Evolutionary conservation across 1,139 yeast genomes (phyloP), one percentile per base, ranked within the genome.

Genomic region (Taphrina confusa): DNA sequence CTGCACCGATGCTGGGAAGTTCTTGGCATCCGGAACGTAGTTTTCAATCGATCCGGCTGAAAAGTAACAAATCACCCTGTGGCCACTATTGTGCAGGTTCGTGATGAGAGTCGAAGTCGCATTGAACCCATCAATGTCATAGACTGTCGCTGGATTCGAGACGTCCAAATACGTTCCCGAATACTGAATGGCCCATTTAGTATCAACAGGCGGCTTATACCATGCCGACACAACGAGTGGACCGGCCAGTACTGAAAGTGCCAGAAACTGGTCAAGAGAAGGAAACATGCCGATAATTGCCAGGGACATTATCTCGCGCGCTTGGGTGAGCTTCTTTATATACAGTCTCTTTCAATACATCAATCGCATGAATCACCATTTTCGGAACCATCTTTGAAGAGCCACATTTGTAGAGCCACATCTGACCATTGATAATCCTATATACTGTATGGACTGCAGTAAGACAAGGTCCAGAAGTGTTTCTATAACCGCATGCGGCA

Each of bases 31-130:
- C 4, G 65, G 64, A 3, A 65, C 50, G 57, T 64, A 61, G 46
- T 64, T 50, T 42, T 65, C 66, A 39, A 51, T 56, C 36, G 63
- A 61, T 1, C 66, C 66, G 3, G 66, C 66, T 8, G 65, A 62
- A 37, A 65, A 65, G 54, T 65, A 65, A 44, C 66, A 65, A 8
- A 65, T 60, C 16, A 64, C 66, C 25, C 49, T 58, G 5, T 50
- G 45, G n/a, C 63, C 65, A 9, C 31, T 31, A 2, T 11, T 40
- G 22, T 63, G 66, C 28, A 65, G 61, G n/a, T 42, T 22, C 9
- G 37, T 4, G 16, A 65, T 62, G 9, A 51, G 31, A 11, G 31
- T 25, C 27, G 55, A 40, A 22, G 44, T 34, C 49, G 49, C 64
- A 30, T 65, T 66, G 46, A 65, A 65, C 45, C 65, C 44, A 40